A percentile compares a stretch with the other conserved stretches of the same genome.
Conservation (phyloP, 164 flowering plant genomes). For the Macadamia tetraphylla region DNA sequence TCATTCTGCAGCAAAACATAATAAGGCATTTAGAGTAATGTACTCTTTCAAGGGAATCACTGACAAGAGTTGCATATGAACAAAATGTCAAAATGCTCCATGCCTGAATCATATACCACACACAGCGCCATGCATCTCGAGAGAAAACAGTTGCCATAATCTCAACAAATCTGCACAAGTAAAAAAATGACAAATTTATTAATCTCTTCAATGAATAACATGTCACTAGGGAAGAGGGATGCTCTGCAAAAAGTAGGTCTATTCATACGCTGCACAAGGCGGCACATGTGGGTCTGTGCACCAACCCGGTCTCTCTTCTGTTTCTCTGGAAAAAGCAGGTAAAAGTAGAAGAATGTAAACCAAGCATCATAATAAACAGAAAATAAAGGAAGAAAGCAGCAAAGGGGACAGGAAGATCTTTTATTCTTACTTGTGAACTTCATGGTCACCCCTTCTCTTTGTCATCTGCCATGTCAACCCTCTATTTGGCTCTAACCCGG, state of each 20-base stretch:
- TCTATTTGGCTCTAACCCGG: conserved; percentile 69
- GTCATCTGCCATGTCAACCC: conserved; percentile 87
- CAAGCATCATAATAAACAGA: background rate
- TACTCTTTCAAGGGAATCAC: background rate
- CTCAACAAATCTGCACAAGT: conserved; percentile 58
- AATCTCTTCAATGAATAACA: background rate
- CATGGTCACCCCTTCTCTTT: conserved; percentile 59
- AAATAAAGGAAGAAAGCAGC: background rate
- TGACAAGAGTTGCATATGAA: conserved; percentile 1
- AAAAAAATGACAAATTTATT: background rate
- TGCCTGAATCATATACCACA: conserved; percentile 84
- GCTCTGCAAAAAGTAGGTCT: background rate
- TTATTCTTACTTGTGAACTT: conserved; percentile 84
- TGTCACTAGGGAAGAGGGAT: no score
- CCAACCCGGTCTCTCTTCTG: conserved; percentile 72
- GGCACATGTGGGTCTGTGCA: conserved; percentile 73
- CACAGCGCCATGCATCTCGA: conserved; percentile 77
- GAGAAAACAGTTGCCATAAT: conserved; percentile 81
- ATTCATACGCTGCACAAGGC: conserved; percentile 92
- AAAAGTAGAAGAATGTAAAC: conserved; percentile 5
- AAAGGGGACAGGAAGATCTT: no score
- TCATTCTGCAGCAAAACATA: conserved; percentile 62
- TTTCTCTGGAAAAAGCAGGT: conserved; percentile 35
- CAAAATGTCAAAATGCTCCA: background rate
- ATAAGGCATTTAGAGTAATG: background rate